Percentiles rank a stretch among this genome's conserved stretches.
Conservation (phyloP, 352 stramenopile species). For the Halophytophthora batemanensis region DNA sequence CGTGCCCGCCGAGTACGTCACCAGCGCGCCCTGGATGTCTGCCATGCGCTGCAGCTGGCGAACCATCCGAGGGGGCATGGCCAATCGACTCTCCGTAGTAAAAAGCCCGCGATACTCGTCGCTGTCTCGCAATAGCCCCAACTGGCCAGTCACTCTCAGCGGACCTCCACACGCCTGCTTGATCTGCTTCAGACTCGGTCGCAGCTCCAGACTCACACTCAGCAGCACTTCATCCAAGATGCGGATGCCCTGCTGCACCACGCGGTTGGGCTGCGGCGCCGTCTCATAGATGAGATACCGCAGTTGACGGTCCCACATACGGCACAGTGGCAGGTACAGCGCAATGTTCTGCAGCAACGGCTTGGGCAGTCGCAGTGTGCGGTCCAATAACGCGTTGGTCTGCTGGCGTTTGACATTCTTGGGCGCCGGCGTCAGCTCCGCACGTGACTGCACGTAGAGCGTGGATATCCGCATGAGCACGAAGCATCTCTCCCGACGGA, state of each 20-base stretch:
- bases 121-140: slow-evolving; percentile 71
- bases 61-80: slow-evolving; percentile 55
- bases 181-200: slow-evolving; percentile 46
- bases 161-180: slow-evolving; percentile 39
- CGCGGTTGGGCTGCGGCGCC: slow-evolving; percentile 63
- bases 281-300: slow-evolving; percentile 79
- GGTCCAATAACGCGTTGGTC: slow-evolving; percentile 57
- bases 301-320: slow-evolving; percentile 78
- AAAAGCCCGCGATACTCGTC: slow-evolving; percentile 60
- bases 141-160: slow-evolving; percentile 51
- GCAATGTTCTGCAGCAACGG: slow-evolving; percentile 81
- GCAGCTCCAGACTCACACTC: slow-evolving; percentile 67
- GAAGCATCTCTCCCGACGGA: slow-evolving; percentile 67
- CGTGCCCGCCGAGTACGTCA: slow-evolving; percentile 48
- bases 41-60: slow-evolving; percentile 66
- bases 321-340: slow-evolving; percentile 66
- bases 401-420: slow-evolving; percentile 42
- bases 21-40: slow-evolving; percentile 75
- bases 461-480: slow-evolving; percentile 71
- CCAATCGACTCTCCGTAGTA: slow-evolving; percentile 39
- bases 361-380: slow-evolving; percentile 67
- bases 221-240: slow-evolving; percentile 84
- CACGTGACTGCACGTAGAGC: slow-evolving; percentile 60
- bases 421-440: slow-evolving; percentile 36
- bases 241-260: slow-evolving; percentile 74